Evolutionary conservation across 2,329 filamentous ascomycete genomes (phyloP).

Genomic region (Dothideomycetidae sp.): DNA sequence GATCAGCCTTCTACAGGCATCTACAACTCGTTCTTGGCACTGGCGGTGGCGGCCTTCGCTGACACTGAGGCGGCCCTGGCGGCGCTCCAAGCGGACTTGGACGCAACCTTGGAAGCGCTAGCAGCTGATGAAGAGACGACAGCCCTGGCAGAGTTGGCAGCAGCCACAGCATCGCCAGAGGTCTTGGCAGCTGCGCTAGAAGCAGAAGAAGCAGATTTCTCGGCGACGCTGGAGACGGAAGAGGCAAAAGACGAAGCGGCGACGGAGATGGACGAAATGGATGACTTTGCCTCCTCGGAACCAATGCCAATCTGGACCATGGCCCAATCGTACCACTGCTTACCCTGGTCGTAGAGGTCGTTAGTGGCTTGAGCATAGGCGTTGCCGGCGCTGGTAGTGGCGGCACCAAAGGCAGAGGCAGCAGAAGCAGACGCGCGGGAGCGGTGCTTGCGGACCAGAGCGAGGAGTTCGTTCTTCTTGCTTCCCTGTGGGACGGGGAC

Average conservation of each 20-base stretch:
- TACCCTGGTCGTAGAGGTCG: slow-evolving; percentile 30
- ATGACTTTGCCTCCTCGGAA: slow-evolving; percentile 24
- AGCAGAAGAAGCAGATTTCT: slow-evolving; percentile 17
- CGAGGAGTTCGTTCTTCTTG: slow-evolving; percentile 75
- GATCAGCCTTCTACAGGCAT: slow-evolving; percentile 1
- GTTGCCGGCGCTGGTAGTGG: slow-evolving; percentile 49
- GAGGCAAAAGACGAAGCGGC: slow-evolving; percentile 14
- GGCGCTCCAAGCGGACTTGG: slow-evolving; percentile 16
- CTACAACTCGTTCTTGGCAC: slow-evolving; percentile 34
- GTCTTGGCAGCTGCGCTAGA: slow-evolving; percentile 14
- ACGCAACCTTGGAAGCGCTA: slow-evolving; percentile 14
- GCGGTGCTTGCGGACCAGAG: slow-evolving; percentile 77
- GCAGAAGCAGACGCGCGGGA: slow-evolving; percentile 36
- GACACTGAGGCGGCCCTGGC: slow-evolving; percentile 21
- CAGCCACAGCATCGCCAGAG: slow-evolving; percentile 20
- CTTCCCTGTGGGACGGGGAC: slow-evolving; percentile 86
- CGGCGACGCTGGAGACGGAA: slow-evolving; percentile 13
- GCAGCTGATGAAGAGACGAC: slow-evolving; percentile 18
- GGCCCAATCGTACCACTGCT: slow-evolving; percentile 28
- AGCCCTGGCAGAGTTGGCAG: slow-evolving; percentile 17
- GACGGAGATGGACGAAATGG: slow-evolving; percentile 22
- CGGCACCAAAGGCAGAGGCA: slow-evolving; percentile 29
- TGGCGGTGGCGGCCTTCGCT: slow-evolving; percentile 23
- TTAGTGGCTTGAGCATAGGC: slow-evolving; percentile 64
- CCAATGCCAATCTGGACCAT: slow-evolving; percentile 33